Evolutionary conservation across 768 basidiomycete species (phyloP), one percentile per base, ranked within the genome.

Genomic region (Mrakia frigida): DNA sequence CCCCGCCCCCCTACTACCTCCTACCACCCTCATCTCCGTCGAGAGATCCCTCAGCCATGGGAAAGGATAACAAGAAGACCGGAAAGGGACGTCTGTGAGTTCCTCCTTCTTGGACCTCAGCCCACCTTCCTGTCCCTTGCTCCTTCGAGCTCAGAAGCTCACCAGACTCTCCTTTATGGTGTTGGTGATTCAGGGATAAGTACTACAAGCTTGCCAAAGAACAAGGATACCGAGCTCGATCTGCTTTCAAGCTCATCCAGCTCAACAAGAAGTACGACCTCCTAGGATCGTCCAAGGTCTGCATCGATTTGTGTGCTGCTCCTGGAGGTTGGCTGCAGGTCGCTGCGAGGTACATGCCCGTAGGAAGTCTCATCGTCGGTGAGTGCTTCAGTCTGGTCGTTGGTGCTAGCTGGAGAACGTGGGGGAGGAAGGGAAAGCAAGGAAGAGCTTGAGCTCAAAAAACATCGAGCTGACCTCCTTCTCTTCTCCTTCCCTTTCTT

Each of bases 311-410:
- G 43, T 99, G 97, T 84, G 97, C 97, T 46, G 97, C 97, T 6
- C 97, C 97, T 9, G 97, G 97, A 80, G 97, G 97, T 82, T 99
- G 97, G 97, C 87, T 98, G 13, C 97, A 99, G 83, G 97, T 99
- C 25, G 95, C 95, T 41, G 92, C 90, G 87, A 98, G 97, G 85
- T 93, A 94, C 83, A 97, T 97, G 94, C 94, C 95, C 0, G 86
- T 88, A 61, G 95, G 93, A 80, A 93, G 92, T 81, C 85, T 97
- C 75, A 96, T 97, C 81, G 88, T 97, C 81, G 95, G 95, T 89
- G 80, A 65, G 80, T 67, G 25, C 46, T n/a, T 39, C 31, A 23
- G 28, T 61, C 33, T 43, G 10, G 37, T 14, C 6, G 16, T 13
- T 56, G 56, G 14, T 23, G 18, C 73, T 43, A 13, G 23, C 11